phyloP scores from a whole-genome alignment of 2,329 filamentous ascomycete species.

The Fusarium robinianum region DNA sequence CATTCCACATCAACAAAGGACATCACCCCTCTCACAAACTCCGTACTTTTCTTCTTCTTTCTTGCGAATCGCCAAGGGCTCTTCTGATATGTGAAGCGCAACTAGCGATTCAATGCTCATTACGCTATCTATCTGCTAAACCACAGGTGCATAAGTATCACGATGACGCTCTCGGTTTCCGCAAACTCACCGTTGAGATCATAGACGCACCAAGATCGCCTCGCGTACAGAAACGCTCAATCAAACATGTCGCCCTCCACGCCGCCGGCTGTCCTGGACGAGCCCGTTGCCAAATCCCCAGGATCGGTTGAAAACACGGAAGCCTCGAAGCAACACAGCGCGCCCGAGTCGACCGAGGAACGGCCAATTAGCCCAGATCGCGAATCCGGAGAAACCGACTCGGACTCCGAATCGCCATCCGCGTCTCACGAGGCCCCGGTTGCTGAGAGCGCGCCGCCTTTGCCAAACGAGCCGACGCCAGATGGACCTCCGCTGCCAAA shows the following conservation, averaged over 20 bases:
- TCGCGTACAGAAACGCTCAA: conserved; percentile 8
- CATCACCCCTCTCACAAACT: no score
- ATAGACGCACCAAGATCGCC: conserved; percentile 36
- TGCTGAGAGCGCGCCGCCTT: conserved; percentile 39
- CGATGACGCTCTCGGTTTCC: conserved; percentile 39
- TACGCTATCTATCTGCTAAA: conserved; percentile 32
- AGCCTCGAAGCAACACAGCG: conserved; percentile 14
- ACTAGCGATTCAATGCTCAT: conserved; percentile 17
- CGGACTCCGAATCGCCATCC: conserved; percentile 20
- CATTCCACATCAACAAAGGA: conserved; percentile 6
- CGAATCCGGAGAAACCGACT: conserved; percentile 35
- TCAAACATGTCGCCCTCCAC: conserved; percentile 31
- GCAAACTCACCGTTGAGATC: conserved; percentile 47
- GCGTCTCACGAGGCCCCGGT: conserved; percentile 11
- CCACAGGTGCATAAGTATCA: conserved; percentile 48
- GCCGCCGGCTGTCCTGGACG: conserved; percentile 18
- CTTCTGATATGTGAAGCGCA: conserved; percentile 31
- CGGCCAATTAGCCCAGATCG: conserved; percentile 9
- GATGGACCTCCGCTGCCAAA: conserved; percentile 42
- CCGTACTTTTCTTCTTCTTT: conserved; percentile 8
- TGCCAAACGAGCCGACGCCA: conserved; percentile 42
- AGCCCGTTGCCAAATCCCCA: conserved; percentile 21
- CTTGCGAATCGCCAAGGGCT: conserved; percentile 18
- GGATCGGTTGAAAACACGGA: conserved; percentile 9
- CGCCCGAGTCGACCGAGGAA: conserved; percentile 19